Conservation (phyloP, 2,329 filamentous ascomycete genomes). For the Fusarium phyllophilum region DNA sequence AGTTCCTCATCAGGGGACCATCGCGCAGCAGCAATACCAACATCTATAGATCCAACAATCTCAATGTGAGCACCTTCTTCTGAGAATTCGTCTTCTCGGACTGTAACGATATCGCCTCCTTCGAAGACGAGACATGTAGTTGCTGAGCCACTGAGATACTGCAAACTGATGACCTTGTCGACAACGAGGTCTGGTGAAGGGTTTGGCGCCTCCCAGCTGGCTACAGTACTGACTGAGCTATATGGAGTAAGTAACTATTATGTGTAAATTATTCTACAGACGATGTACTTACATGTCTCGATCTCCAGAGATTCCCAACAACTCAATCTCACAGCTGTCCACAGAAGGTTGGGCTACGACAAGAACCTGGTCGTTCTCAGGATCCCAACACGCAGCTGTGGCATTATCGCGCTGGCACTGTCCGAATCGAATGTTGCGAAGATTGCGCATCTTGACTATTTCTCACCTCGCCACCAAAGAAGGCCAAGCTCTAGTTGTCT, state of each 20-base stretch:
- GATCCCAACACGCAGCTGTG: slow-evolving; percentile 87
- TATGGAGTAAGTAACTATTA: slow-evolving; percentile 28
- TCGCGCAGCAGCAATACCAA: slow-evolving; percentile 85
- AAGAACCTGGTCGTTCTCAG: slow-evolving; percentile 78
- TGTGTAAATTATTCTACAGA: neutral
- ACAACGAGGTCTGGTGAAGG: slow-evolving; percentile 78
- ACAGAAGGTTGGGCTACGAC: slow-evolving; percentile 85
- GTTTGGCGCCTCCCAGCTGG: slow-evolving; percentile 89
- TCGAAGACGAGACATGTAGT: slow-evolving; percentile 85
- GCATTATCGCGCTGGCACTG: slow-evolving; percentile 72
- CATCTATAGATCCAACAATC: slow-evolving; percentile 93
- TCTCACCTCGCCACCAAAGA: neutral
- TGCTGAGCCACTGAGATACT: slow-evolving; percentile 84
- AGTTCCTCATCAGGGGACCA: slow-evolving; percentile 98
- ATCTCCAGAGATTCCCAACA: slow-evolving; percentile 65
- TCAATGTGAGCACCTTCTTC: slow-evolving; percentile 80
- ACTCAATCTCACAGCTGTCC: slow-evolving; percentile 76
- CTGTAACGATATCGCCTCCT: slow-evolving; percentile 89
- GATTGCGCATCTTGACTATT: slow-evolving; percentile 77
- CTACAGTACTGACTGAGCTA: slow-evolving; percentile 60
- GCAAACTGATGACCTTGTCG: slow-evolving; percentile 81
- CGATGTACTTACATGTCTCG: slow-evolving; percentile 54
- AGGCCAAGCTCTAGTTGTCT: neutral
- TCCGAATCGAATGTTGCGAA: slow-evolving; percentile 79
- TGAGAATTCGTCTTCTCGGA: slow-evolving; percentile 69